Base-by-base conservation (phyloP, 139 green algal species). In the Pseudopediastrum boryanum region DNA sequence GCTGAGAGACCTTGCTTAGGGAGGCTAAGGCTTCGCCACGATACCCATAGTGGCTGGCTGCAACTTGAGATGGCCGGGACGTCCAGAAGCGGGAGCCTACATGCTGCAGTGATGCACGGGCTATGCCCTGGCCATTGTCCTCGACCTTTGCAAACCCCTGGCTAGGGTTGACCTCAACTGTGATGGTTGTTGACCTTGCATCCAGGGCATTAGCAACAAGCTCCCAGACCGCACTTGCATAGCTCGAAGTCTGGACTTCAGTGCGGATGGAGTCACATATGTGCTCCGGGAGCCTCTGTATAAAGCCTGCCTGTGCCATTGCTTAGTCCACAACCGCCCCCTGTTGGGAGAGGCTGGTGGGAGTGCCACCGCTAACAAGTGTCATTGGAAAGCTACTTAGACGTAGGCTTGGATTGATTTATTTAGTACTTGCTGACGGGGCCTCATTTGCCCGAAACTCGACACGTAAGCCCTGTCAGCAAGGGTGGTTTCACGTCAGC, bases 61-160 rank as follows among this genome's bases (percentile, higher is more conserved):
- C n/a, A n/a, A n/a, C n/a, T n/a, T 12, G 21, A 13, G 23, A 9
- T n/a, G 54, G 51, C 54, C 42, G 68, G 27, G 54, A 70, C 4
- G 16, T 78, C 54, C 71, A 78, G 33, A 19, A 54, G 3, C 51
- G n/a, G 2, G 33, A 23, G 5, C 71, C 71, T 19, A 78, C 27
- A 35, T 70, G 39, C 25, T 69, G 54, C 54, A 78, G 44, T 16
- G 36, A 58, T 8, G 25, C 23, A 3, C 41, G 12, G 27, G 71
- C 39, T 27, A 78, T 70, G n/a, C 71, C 71, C 19, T 6, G 43
- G 9, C 71, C 71, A 56, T 78, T 39, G 27, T 78, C 71, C 29
- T 41, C 51, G 2, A 78, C 52, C 12, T n/a, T 39, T 3, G 39
- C 19, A 50, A 25, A 52, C 51, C 71, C 51, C 4, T 50, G 16